Conservation (phyloP, 1,284 basidiomycete species). For the Ceratobasidium sp. region DNA sequence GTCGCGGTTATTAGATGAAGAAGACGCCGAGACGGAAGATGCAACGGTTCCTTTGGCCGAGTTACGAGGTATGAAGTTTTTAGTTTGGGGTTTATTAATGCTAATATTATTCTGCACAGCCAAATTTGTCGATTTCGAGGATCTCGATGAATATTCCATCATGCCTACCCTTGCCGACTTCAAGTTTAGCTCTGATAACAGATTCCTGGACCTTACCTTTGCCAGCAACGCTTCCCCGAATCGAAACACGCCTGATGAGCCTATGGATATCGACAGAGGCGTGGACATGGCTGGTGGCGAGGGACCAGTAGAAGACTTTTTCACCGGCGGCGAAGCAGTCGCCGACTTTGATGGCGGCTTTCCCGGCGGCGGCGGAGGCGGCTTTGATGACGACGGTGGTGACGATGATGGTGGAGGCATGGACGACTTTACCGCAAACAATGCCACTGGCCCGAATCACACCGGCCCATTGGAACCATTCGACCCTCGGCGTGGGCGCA, state of each 20-base stretch:
- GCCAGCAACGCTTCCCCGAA: conserved; percentile 27
- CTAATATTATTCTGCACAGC: conserved; percentile 55
- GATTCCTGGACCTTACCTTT: conserved; percentile 64
- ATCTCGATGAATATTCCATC: conserved; percentile 76
- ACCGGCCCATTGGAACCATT: conserved; percentile 74
- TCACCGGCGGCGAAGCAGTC: conserved; percentile 78
- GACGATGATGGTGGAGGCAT: conserved; percentile 58
- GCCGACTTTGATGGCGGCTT: conserved; percentile 60
- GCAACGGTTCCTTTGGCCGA: conserved; percentile 75
- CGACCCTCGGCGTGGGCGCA: conserved; percentile 79
- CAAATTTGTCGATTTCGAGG: conserved; percentile 73
- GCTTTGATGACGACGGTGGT: conserved; percentile 53
- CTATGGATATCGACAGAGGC: conserved; percentile 59
- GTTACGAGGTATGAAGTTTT: conserved; percentile 67
- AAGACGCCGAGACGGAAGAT: conserved; percentile 72
- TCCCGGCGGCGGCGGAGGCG: conserved; percentile 56
- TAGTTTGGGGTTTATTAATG: conserved; percentile 6
- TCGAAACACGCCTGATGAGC: conserved; percentile 30
- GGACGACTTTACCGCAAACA: conserved; percentile 52
- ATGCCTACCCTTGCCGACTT: conserved; percentile 84
- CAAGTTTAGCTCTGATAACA: conserved; percentile 77
- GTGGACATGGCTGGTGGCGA: conserved; percentile 55
- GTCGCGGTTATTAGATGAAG: conserved; percentile 77
- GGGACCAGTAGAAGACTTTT: conserved; percentile 78
- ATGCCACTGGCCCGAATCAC: conserved; percentile 59